These are phyloP conservation scores for Metschnikowia anglica DNA, from an alignment of 805 yeast species.

Conservation along the genomic window DNA sequence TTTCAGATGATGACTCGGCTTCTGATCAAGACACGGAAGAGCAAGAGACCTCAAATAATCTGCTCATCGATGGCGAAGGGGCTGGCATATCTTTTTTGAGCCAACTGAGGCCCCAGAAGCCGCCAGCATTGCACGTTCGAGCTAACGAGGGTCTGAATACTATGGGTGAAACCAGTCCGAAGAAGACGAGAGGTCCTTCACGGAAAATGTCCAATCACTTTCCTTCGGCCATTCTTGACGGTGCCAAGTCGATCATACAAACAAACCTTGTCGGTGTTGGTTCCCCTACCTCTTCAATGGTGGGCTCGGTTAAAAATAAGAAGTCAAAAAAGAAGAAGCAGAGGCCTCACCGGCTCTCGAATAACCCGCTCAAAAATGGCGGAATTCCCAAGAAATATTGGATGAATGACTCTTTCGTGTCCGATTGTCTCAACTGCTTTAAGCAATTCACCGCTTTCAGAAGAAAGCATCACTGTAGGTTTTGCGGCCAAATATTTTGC, in stretches of 20 bases:
- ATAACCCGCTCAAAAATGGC: slow-evolving; percentile 45
- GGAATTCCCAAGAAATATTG: slow-evolving; percentile 79
- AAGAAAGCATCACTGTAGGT: slow-evolving; percentile 90
- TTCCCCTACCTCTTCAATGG: slow-evolving; percentile 35
- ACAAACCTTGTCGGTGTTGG: slow-evolving; percentile 27
- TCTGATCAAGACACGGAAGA: slow-evolving; percentile 39
- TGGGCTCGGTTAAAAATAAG: slow-evolving; percentile 17
- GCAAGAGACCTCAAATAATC: slow-evolving; percentile 1
- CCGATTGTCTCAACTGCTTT: slow-evolving; percentile 83
- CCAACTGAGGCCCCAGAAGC: background rate
- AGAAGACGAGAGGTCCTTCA: slow-evolving; percentile 11
- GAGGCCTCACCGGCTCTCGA: slow-evolving; percentile 32
- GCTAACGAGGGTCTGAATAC: slow-evolving; percentile 2
- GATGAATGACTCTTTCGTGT: slow-evolving; percentile 94
- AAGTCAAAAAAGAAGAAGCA: slow-evolving; percentile 25
- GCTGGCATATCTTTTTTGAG: slow-evolving; percentile 3
- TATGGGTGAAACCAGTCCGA: background rate
- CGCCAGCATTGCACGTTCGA: background rate
- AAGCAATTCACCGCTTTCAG: slow-evolving; percentile 79
- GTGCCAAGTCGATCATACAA: slow-evolving; percentile 38
- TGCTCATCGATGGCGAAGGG: background rate
- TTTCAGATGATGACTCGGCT: slow-evolving; percentile 48
- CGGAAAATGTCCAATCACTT: slow-evolving; percentile 33
- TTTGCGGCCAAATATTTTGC: slow-evolving; percentile 96
- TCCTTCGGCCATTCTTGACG: slow-evolving; percentile 35